Conservation (phyloP, 352 stramenopile species). For the Phytophthora tubulina region DNA sequence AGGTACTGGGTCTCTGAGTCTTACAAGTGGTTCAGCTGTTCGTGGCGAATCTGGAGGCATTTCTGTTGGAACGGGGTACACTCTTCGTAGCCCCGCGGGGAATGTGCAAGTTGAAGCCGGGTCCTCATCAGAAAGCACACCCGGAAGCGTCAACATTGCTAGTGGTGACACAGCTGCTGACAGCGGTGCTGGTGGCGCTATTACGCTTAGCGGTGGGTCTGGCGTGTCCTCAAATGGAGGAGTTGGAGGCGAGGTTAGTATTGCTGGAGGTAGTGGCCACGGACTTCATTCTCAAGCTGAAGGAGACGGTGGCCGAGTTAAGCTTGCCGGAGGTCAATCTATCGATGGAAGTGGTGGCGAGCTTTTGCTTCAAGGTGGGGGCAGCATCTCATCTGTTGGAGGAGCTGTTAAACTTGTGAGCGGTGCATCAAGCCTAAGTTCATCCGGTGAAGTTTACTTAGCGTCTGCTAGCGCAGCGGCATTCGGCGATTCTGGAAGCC, state of each 20-base stretch:
- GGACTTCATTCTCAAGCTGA: slow-evolving; percentile 47
- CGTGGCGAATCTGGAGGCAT: slow-evolving; percentile 40
- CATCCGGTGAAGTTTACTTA: slow-evolving; percentile 57
- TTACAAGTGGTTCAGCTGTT: slow-evolving; percentile 43
- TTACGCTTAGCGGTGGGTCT: slow-evolving; percentile 53
- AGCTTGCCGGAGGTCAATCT: slow-evolving; percentile 48
- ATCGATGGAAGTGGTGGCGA: slow-evolving; percentile 49
- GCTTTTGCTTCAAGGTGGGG: slow-evolving; percentile 47
- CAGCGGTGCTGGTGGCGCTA: slow-evolving; percentile 40
- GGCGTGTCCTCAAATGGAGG: slow-evolving; percentile 62
- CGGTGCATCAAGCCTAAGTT: slow-evolving; percentile 54
- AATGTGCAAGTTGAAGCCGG: slow-evolving; percentile 45
- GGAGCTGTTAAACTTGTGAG: slow-evolving; percentile 50
- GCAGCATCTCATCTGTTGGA: slow-evolving; percentile 55
- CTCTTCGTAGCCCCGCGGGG: slow-evolving; percentile 28
- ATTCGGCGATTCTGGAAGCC: slow-evolving; percentile 52
- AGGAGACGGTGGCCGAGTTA: slow-evolving; percentile 48
- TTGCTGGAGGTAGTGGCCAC: slow-evolving; percentile 49
- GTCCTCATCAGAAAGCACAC: slow-evolving; percentile 36
- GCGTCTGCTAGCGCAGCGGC: slow-evolving; percentile 46
- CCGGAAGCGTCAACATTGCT: slow-evolving; percentile 46
- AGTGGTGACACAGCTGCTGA: slow-evolving; percentile 47
- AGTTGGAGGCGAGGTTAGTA: slow-evolving; percentile 49
- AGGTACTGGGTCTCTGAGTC: slow-evolving; percentile 39
- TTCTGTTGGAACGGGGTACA: slow-evolving; percentile 40